phyloP scores from a whole-genome alignment of 116 monocot genomes.

The Dioscorea cayenensis region DNA sequence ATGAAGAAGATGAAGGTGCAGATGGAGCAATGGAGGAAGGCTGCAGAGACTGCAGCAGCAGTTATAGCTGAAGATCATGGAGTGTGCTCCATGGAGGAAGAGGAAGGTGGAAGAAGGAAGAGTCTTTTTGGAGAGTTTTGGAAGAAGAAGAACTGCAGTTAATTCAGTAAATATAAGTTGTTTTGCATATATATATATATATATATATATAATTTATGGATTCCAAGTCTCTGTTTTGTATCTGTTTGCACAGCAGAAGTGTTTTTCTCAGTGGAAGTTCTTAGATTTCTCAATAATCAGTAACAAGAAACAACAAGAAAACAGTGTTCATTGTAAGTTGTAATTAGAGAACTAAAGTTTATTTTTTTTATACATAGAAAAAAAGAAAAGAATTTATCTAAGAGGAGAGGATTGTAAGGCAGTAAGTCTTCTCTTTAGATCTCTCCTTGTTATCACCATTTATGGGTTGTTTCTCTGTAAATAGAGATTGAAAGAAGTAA shows the following conservation, averaged over 20 bases:
- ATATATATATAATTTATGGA: background rate
- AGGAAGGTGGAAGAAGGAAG: constrained; percentile 19
- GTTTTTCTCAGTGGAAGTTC: too few relatives aligned
- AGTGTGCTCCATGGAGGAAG: constrained; percentile 18
- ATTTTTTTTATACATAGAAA: constrained; percentile 9
- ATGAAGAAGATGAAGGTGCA: constrained; percentile 57
- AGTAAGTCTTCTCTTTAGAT: background rate
- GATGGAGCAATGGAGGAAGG: constrained; percentile 90
- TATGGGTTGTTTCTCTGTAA: background rate
- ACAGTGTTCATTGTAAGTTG: too few relatives aligned
- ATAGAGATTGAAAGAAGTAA: background rate
- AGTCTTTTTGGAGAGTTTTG: constrained; percentile 64
- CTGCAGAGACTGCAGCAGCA: constrained; percentile 69
- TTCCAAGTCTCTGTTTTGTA: background rate
- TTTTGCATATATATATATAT: constrained; percentile 32
- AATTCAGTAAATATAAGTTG: too few relatives aligned
- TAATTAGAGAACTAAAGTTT: too few relatives aligned
- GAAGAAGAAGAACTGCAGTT: constrained; percentile 41
- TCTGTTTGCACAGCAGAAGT: too few relatives aligned
- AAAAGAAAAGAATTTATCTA: constrained; percentile 23
- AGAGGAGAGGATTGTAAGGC: background rate
- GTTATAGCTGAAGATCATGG: constrained; percentile 31
- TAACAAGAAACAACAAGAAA: too few relatives aligned
- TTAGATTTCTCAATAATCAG: too few relatives aligned
- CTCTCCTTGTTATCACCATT: background rate